These are phyloP conservation scores for Penicillium coprophilum DNA, from an alignment of 495 filamentous ascomycete species.

Conservation along the genomic window DNA sequence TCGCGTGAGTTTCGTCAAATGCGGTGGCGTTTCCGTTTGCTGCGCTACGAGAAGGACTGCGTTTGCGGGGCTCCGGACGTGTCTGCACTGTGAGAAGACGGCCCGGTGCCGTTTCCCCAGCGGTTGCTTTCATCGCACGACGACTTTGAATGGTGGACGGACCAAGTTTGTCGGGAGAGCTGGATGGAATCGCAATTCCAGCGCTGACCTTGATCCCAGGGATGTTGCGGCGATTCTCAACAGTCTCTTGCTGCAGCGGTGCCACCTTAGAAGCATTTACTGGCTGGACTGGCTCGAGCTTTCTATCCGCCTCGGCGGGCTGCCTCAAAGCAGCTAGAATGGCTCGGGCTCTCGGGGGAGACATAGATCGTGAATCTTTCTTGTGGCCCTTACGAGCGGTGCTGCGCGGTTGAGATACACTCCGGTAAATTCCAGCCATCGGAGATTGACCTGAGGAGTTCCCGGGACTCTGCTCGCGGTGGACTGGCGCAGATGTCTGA, in stretches of 20 bases:
- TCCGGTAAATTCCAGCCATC: slow-evolving; percentile 26
- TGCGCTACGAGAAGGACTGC: slow-evolving; percentile 4
- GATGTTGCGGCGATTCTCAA: slow-evolving; percentile 16
- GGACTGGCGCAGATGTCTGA: slow-evolving; percentile 56
- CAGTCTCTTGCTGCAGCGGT: not conserved
- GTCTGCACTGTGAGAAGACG: slow-evolving; percentile 33
- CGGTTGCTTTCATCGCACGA: slow-evolving; percentile 32
- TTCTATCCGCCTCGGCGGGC: slow-evolving; percentile 16
- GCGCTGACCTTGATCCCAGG: slow-evolving; percentile 22
- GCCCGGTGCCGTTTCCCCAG: slow-evolving; percentile 17
- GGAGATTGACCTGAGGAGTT: slow-evolving; percentile 33
- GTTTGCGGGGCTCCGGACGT: slow-evolving; percentile 17
- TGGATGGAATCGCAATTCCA: slow-evolving; percentile 10
- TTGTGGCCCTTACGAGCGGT: slow-evolving; percentile 23
- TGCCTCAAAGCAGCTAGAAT: slow-evolving; percentile 39
- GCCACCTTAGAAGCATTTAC: slow-evolving; percentile 5
- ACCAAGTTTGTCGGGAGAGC: slow-evolving; percentile 4
- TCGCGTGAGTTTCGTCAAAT: slow-evolving; percentile 15
- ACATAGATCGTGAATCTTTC: slow-evolving; percentile 43
- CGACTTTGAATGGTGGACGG: slow-evolving; percentile 38
- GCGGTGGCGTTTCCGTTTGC: slow-evolving; percentile 9
- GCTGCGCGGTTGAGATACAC: slow-evolving; percentile 41
- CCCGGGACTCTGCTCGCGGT: slow-evolving; percentile 34
- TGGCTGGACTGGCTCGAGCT: slow-evolving; percentile 8
- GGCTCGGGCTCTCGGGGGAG: slow-evolving; percentile 39